phyloP scores from a whole-genome alignment of 1,139 yeast genomes.

The Hansenula anomala region DNA sequence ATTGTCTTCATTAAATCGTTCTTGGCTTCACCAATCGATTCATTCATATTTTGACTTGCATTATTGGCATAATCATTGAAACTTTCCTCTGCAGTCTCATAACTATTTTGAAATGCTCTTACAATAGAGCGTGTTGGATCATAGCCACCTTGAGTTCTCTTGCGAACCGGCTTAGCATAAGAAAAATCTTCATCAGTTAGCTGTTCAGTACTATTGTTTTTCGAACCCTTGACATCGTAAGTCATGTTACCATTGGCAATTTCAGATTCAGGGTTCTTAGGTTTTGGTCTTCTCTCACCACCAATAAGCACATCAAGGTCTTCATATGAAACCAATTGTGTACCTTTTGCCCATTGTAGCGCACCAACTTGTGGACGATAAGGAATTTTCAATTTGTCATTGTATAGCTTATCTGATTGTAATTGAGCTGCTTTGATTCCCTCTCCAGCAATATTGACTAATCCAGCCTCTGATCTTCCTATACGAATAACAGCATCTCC shows the following conservation, averaged over 20 bases:
- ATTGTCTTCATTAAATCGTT: slow-evolving; percentile 48
- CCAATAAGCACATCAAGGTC: slow-evolving; percentile 58
- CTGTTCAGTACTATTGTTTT: slow-evolving; percentile 6
- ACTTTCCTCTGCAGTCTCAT: slow-evolving; percentile 50
- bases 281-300: slow-evolving; percentile 53
- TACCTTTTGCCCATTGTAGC: slow-evolving; percentile 84
- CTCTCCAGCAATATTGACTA: slow-evolving; percentile 39
- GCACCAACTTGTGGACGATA: slow-evolving; percentile 78
- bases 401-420: slow-evolving; percentile 47
- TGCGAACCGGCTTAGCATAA: slow-evolving; percentile 48
- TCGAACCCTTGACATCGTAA: slow-evolving; percentile 23
- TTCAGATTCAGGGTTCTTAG: slow-evolving; percentile 51
- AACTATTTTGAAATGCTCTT: slow-evolving; percentile 45
- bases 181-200: slow-evolving; percentile 28
- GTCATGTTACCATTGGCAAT: slow-evolving; percentile 53
- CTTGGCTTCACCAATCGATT: slow-evolving; percentile 45
- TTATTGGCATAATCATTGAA: slow-evolving; percentile 55
- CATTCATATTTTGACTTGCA: slow-evolving; percentile 50
- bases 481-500: slow-evolving; percentile 73
- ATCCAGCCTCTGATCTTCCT: slow-evolving; percentile 50
- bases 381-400: slow-evolving; percentile 60
- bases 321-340: slow-evolving; percentile 49
- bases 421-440: slow-evolving; percentile 26
- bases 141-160: slow-evolving; percentile 29
- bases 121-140: slow-evolving; percentile 35